Evolutionary conservation across 2,329 filamentous ascomycete species (phyloP).

Genomic region (Fusarium devonianum): DNA sequence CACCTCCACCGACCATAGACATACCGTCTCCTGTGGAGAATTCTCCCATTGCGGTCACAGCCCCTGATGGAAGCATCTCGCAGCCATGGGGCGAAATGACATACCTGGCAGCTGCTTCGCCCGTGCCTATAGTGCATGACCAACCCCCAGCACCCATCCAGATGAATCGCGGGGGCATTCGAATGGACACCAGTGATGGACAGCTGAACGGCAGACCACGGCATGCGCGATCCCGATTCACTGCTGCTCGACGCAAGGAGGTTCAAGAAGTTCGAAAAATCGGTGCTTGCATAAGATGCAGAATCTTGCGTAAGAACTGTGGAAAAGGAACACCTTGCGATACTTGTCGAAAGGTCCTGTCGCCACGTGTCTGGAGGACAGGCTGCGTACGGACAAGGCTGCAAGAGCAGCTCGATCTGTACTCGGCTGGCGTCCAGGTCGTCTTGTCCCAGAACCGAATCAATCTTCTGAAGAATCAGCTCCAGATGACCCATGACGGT

Average conservation of each 20-base stretch:
- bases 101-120: conserved; percentile 51
- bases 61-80: conserved; percentile 36
- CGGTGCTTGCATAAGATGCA: conserved; percentile 70
- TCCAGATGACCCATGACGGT: conserved; percentile 57
- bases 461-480: conserved; percentile 60
- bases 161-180: conserved; percentile 57
- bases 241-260: conserved; percentile 65
- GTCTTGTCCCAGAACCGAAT: conserved; percentile 67
- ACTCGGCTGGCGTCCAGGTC: conserved; percentile 69
- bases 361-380: conserved; percentile 69
- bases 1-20: conserved; percentile 42
- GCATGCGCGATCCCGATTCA: conserved; percentile 65
- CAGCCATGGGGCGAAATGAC: conserved; percentile 64
- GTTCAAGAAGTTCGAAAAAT: conserved; percentile 71
- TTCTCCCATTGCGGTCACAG: conserved; percentile 33
- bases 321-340: conserved; percentile 69
- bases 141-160: conserved; percentile 45
- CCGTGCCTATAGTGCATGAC: conserved; percentile 44
- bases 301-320: conserved; percentile 71
- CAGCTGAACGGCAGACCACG: conserved; percentile 57
- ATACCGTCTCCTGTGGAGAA: conserved; percentile 33
- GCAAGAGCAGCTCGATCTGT: conserved; percentile 67
- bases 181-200: conserved; percentile 58
- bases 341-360: conserved; percentile 68
- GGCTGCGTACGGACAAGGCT: conserved; percentile 69